Evolutionary conservation across 192 early-diverging fungal species (phyloP), one percentile per base, ranked within the genome.

Genomic region (Linnemannia hyalina): DNA sequence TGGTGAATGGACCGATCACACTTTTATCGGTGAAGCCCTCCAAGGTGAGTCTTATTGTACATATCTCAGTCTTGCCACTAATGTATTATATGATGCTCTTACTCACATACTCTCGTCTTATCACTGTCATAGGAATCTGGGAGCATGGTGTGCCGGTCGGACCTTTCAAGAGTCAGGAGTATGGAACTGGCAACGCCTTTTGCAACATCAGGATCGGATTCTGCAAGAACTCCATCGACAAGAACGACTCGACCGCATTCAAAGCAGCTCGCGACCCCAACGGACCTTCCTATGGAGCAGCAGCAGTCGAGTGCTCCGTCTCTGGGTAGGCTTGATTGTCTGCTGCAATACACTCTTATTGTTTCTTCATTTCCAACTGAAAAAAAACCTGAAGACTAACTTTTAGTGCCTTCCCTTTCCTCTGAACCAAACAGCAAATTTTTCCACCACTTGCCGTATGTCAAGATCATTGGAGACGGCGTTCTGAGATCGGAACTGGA

Each of bases 1-100:
- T 22, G 88, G 88, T 22, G 88, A 89, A 75, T 89, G 88, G 88
- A 80, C 84, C 6, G 88, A 89, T 68, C 74, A 89, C 47, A 86
- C 83, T 6, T 89, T 81, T 63, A 85, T 78, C 22, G 88, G 88
- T 35, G 88, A 89, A 52, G 83, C 83, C 29, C 60, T 89, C 15
- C 81, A 86, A 83, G 88, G 88, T 88, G 63, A 55, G 35, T 69
- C 23, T 13, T 9, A 13, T 65, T 65, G 32, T 65, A 10, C 1
- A 36, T 29, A 32, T 54, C 41, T 16, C 22, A 29, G 35, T 46
- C n/a, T 3, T 20, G 23, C 16, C 15, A 46, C 18, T 23, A 63
- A 46, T 6, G 26, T 4, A 1, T 54, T 13, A 2, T 23, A 32
- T 60, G 20, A 4, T 13, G 10, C 0, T n/a, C 6, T 18, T 11